Evolutionary conservation across 2,329 filamentous ascomycete species (phyloP).

Genomic region (Parafenestella ontariensis): DNA sequence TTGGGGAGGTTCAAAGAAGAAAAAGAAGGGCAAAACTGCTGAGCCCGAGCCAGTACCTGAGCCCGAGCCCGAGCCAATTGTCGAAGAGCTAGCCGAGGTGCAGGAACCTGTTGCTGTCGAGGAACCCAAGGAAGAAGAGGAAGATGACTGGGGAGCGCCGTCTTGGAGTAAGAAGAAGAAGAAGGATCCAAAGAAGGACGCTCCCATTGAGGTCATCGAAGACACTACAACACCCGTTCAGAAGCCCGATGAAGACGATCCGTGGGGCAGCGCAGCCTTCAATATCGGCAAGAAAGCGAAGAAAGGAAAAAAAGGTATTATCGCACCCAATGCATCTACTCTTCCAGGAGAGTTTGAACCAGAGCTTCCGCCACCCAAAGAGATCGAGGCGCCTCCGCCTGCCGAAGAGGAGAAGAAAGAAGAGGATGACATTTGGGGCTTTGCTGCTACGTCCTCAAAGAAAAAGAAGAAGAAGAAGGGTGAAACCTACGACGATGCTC

Average conservation of each 20-base stretch:
- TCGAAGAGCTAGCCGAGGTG: constrained; percentile 37
- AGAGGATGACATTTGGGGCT: constrained; percentile 45
- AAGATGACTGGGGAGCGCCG: constrained; percentile 65
- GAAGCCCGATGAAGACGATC: constrained; percentile 53
- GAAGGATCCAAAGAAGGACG: constrained; percentile 49
- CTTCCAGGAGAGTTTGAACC: constrained; percentile 54
- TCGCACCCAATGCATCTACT: constrained; percentile 57
- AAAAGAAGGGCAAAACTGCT: constrained; percentile 52
- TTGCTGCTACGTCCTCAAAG: constrained; percentile 31
- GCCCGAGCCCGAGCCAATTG: constrained; percentile 30
- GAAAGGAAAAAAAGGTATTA: constrained; percentile 62
- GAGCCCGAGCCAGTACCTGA: constrained; percentile 44
- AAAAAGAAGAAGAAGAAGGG: constrained; percentile 47
- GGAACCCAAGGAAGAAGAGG: constrained; percentile 58
- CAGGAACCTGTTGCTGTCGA: constrained; percentile 58
- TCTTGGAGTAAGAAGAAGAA: constrained; percentile 60
- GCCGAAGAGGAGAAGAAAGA: constrained; percentile 46
- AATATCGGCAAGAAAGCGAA: constrained; percentile 61
- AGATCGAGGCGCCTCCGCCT: constrained; percentile 54
- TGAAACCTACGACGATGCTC: constrained; percentile 32
- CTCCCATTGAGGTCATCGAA: constrained; percentile 48
- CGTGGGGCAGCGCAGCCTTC: constrained; percentile 46
- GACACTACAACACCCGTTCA: constrained; percentile 52
- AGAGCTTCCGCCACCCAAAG: constrained; percentile 57
- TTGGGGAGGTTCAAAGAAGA: constrained; percentile 55